phyloP scores from a whole-genome alignment of 78 protist genomes.

The Dictyostelium citrinum region DNA sequence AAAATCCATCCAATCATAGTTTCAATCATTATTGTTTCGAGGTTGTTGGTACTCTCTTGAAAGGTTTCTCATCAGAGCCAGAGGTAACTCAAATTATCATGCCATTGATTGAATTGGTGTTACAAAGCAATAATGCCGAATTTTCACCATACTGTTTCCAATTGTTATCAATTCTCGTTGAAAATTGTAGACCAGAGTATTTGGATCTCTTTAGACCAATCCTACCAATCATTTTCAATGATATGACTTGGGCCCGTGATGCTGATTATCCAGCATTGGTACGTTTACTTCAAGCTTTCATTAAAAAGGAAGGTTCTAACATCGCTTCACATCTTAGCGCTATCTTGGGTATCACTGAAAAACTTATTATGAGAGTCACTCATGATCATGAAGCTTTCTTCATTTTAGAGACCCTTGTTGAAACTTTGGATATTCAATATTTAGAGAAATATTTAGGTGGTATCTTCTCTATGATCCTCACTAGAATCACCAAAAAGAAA shows the following conservation, averaged over 20 bases:
- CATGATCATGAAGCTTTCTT: conserved; percentile 75
- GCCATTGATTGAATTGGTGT: conserved; percentile 36
- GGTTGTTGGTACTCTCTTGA: conserved; percentile 86
- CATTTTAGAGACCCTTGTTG: conserved; percentile 48
- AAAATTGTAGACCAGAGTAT: conserved; percentile 15
- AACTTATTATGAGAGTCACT: background rate
- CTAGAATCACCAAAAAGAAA: conserved; percentile 32
- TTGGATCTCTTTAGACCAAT: background rate
- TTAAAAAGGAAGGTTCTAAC: conserved; percentile 22
- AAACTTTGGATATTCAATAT: background rate
- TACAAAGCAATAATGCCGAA: conserved; percentile 32
- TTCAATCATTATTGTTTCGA: conserved; percentile 97
- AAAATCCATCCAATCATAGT: conserved; percentile 92
- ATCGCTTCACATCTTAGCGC: conserved; percentile 12
- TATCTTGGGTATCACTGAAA: conserved; percentile 44
- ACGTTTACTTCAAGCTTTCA: conserved; percentile 73
- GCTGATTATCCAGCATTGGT: conserved; percentile 75
- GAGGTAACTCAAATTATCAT: conserved; percentile 9
- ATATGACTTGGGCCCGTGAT: conserved; percentile 34
- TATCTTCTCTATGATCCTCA: conserved; percentile 15
- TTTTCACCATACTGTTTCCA: conserved; percentile 84
- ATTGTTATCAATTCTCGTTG: conserved; percentile 73
- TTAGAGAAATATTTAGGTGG: background rate
- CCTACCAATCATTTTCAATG: conserved; percentile 7
- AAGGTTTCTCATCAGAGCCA: conserved; percentile 13